Conservation (phyloP, 2,329 filamentous ascomycete genomes). For the Microcyclospora pomicola region DNA sequence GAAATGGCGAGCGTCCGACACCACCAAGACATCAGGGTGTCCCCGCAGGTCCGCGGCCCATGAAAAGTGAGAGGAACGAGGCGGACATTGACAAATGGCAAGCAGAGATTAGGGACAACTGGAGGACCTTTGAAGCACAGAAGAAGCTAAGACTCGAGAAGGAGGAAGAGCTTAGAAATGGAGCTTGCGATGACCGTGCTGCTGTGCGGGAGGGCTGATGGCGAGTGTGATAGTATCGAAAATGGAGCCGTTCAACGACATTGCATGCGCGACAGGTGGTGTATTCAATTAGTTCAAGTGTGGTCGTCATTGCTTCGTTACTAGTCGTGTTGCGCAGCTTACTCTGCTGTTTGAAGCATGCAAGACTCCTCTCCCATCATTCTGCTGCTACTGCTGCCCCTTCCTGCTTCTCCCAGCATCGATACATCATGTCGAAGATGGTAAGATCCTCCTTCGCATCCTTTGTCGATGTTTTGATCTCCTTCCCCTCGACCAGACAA, state of each 20-base stretch:
- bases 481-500: constrained; percentile 25
- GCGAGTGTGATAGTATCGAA: no score
- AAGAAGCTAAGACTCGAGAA: background rate
- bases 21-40: background rate
- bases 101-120: constrained; percentile 2
- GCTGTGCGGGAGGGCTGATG: no score
- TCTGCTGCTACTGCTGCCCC: no score
- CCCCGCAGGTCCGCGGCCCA: no score
- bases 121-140: background rate
- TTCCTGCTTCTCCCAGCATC: background rate
- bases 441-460: constrained; percentile 31
- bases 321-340: no score
- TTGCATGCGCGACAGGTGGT: background rate
- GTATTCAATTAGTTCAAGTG: no score
- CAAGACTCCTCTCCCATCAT: no score
- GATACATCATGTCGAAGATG: constrained; percentile 17
- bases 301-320: no score
- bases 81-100: constrained; percentile 3
- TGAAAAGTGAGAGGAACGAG: background rate
- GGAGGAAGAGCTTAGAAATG: no score
- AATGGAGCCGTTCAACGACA: no score
- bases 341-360: no score
- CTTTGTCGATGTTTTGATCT: constrained; percentile 27
- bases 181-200: no score
- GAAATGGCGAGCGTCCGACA: background rate